Evolutionary conservation across 495 filamentous ascomycete species (phyloP).

Genomic region (Pseudevernia furfuracea): DNA sequence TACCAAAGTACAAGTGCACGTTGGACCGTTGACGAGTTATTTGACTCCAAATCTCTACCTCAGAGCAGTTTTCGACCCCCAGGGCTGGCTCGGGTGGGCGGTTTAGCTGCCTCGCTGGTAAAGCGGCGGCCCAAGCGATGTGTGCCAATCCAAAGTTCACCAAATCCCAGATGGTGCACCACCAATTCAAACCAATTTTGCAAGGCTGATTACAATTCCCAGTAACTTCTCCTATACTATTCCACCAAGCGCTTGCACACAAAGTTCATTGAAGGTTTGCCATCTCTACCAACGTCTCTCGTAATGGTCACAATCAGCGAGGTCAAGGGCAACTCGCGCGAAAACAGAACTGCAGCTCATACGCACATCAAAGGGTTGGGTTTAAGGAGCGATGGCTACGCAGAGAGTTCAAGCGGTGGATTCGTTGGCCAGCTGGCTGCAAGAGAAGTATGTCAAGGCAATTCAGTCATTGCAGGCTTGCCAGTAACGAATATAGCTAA

Average conservation of each 20-base stretch:
- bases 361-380: constrained; percentile 95
- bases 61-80: too few species aligned
- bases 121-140: too few species aligned
- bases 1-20: too few species aligned
- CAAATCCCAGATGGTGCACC: background rate
- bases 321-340: constrained; percentile 89
- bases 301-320: constrained; percentile 91
- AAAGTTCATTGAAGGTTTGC: background rate
- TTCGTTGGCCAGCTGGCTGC: constrained; percentile 86
- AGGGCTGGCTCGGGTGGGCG: too few species aligned
- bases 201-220: background rate
- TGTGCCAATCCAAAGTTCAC: background rate
- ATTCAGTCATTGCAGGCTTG: background rate
- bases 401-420: constrained; percentile 66
- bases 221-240: background rate
- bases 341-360: constrained; percentile 91
- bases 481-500: constrained; percentile 6
- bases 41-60: too few species aligned
- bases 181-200: background rate
- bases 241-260: background rate
- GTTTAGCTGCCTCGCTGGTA: too few species aligned
- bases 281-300: constrained; percentile 2
- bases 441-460: constrained; percentile 56
- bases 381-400: constrained; percentile 69
- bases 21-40: too few species aligned